Evolutionary conservation across 331 rosid genomes (phyloP).

Genomic region (Spiraea crenata): DNA sequence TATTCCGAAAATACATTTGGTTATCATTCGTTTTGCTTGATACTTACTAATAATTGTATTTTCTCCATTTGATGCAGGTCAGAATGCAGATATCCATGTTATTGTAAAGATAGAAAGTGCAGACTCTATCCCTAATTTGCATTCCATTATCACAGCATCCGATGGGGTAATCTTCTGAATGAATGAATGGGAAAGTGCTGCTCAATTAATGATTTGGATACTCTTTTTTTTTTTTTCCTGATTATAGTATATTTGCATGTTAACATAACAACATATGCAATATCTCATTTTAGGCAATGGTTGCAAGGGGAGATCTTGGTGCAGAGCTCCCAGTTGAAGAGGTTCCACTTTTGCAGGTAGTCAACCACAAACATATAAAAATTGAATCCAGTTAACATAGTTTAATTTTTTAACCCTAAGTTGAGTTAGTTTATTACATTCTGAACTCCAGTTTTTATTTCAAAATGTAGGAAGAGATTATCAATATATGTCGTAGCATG

Average conservation of each 20-base stretch:
- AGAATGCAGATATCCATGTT: slow-evolving; percentile 86
- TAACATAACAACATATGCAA: not conserved
- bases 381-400: not conserved
- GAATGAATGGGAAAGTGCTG: slow-evolving; percentile 20
- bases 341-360: slow-evolving; percentile 97
- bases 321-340: slow-evolving; percentile 99
- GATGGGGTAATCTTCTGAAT: slow-evolving; percentile 73
- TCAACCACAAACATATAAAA: not conserved
- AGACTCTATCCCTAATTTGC: slow-evolving; percentile 92
- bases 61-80: slow-evolving; percentile 44
- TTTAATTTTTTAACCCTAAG: not conserved
- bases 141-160: slow-evolving; percentile 92
- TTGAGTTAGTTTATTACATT: slow-evolving; percentile 24
- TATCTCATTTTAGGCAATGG: slow-evolving; percentile 72
- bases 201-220: not conserved
- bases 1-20: not conserved
- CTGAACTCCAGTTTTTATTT: slow-evolving; percentile 19
- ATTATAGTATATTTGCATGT: not conserved
- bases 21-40: slow-evolving; percentile 11
- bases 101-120: slow-evolving; percentile 97
- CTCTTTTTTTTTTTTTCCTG: not conserved
- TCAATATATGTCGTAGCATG: slow-evolving; percentile 86
- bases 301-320: slow-evolving; percentile 99
- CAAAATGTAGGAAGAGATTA: slow-evolving; percentile 79
- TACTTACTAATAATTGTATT: slow-evolving; percentile 11